Evolutionary conservation across 306 rosid species (phyloP).

Genomic region (Neltuma alba): DNA sequence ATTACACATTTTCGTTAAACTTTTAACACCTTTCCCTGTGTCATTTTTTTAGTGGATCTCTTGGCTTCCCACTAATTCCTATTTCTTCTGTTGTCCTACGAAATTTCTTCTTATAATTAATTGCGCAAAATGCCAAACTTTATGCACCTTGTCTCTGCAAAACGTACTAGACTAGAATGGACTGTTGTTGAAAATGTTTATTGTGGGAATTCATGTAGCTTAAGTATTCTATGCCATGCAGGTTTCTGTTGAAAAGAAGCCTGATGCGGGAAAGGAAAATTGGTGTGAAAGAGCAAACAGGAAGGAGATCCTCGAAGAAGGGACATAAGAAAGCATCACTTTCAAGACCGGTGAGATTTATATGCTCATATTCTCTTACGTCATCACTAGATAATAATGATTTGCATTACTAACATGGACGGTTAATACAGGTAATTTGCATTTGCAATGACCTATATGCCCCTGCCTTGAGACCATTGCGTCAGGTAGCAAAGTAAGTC

Average conservation of each 20-base stretch:
- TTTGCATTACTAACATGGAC: slow-evolving; percentile 32
- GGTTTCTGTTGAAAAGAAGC: slow-evolving; percentile 77
- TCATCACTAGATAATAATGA: slow-evolving; percentile 15
- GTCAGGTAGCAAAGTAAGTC: slow-evolving; percentile 92
- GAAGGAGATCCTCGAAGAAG: slow-evolving; percentile 62
- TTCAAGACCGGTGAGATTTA: slow-evolving; percentile 87
- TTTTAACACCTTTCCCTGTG: background rate
- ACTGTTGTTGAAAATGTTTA: slow-evolving; percentile 15
- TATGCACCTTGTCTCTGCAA: slow-evolving; percentile 1
- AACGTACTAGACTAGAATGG: slow-evolving; percentile 25
- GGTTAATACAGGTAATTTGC: slow-evolving; percentile 79
- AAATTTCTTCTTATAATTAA: background rate
- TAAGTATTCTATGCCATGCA: slow-evolving; percentile 36
- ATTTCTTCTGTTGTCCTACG: background rate
- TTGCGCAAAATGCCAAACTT: background rate
- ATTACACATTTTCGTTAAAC: background rate
- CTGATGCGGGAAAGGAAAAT: slow-evolving; percentile 59
- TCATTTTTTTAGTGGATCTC: background rate
- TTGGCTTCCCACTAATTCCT: background rate
- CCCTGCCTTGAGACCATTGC: slow-evolving; percentile 90
- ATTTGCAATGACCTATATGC: slow-evolving; percentile 96
- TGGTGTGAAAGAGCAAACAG: slow-evolving; percentile 55
- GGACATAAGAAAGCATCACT: slow-evolving; percentile 61
- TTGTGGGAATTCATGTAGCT: slow-evolving; percentile 22
- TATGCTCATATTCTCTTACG: slow-evolving; percentile 34